Evolutionary conservation across 306 rosid genomes (phyloP).

Genomic region (Castanospermum australe): DNA sequence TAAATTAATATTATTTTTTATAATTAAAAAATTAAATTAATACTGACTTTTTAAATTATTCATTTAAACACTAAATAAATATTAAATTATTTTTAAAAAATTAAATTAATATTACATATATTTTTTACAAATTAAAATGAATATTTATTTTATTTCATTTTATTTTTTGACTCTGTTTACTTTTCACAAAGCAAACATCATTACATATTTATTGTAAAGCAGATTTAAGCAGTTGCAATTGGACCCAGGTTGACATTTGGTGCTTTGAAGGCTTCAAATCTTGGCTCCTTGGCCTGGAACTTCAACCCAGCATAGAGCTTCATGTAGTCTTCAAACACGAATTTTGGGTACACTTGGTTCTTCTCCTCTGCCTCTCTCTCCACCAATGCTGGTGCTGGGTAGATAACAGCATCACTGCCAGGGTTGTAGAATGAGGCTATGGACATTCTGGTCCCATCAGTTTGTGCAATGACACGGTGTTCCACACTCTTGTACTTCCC

Average conservation of each 20-base stretch:
- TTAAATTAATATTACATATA: too few relatives aligned
- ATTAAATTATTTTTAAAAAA: too few relatives aligned
- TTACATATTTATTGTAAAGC: not conserved
- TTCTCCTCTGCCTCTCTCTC: slow-evolving; percentile 67
- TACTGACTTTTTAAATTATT: too few relatives aligned
- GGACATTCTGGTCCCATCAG: slow-evolving; percentile 79
- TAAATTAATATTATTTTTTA: too few relatives aligned
- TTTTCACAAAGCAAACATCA: not conserved
- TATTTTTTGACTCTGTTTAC: not conserved
- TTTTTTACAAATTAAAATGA: too few relatives aligned
- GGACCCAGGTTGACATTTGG: slow-evolving; percentile 45
- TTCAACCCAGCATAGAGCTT: slow-evolving; percentile 70
- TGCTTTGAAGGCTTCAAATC: slow-evolving; percentile 81
- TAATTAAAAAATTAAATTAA: too few relatives aligned
- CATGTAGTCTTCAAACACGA: slow-evolving; percentile 91
- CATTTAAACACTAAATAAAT: too few relatives aligned
- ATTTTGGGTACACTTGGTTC: slow-evolving; percentile 74
- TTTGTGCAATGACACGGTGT: slow-evolving; percentile 86
- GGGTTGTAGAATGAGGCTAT: slow-evolving; percentile 95
- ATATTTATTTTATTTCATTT: too few relatives aligned
- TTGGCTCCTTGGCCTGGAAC: slow-evolving; percentile 81
- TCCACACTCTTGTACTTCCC: slow-evolving; percentile 91
- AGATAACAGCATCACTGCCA: slow-evolving; percentile 82
- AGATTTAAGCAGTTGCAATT: slow-evolving; percentile 60
- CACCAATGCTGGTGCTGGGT: slow-evolving; percentile 70